Evolutionary conservation across 805 yeast genomes (phyloP), one percentile per base, ranked within the genome.

Genomic region (Yarrowia sp.): DNA sequence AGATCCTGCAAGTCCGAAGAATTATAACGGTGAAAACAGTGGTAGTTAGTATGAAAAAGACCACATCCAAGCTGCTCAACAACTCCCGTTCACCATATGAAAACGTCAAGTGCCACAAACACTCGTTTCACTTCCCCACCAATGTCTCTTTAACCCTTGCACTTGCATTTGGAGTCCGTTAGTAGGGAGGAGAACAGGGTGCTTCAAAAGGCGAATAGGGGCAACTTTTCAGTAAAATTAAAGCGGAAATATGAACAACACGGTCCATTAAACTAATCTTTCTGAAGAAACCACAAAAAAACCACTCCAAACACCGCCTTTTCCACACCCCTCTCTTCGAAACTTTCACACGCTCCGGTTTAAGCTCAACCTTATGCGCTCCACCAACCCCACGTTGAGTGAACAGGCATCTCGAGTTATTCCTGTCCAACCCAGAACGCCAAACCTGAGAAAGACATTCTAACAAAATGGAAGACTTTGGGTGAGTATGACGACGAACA

Each of bases 391-490:
- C 51, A 44, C 51, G 35, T 44, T 27, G 51, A 18, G 51, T 44
- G 35, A 44, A 27, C 35, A 44, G 35, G 6, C 44, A 22, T 39
- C 13, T 22, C n/a, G 25, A n/a, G n/a, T n/a, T n/a, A n/a, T n/a
- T n/a, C n/a, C n/a, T n/a, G n/a, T n/a, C n/a, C n/a, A 12, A 44
- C 35, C 7, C 25, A 29, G 7, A 13, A 9, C 9, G 8, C 19
- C 12, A 19, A 22, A 13, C 22, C 19, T 27, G 10, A 12, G 19
- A 32, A 32, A 21, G 22, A 32, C 36, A n/a, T 12, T 19, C 18
- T n/a, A 47, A 31, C 56, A 24, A 55, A 51, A 65, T 65, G 67
- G 67, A 65, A 32, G 63, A 65, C 33, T 65, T 59, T 60, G 67
- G 67, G 67, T 65, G 39, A 42, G 67, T 51, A 12, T 16, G n/a